These are phyloP conservation scores for Septoria petroselini DNA, from an alignment of 2,329 filamentous ascomycete genomes.

Conservation along the genomic window DNA sequence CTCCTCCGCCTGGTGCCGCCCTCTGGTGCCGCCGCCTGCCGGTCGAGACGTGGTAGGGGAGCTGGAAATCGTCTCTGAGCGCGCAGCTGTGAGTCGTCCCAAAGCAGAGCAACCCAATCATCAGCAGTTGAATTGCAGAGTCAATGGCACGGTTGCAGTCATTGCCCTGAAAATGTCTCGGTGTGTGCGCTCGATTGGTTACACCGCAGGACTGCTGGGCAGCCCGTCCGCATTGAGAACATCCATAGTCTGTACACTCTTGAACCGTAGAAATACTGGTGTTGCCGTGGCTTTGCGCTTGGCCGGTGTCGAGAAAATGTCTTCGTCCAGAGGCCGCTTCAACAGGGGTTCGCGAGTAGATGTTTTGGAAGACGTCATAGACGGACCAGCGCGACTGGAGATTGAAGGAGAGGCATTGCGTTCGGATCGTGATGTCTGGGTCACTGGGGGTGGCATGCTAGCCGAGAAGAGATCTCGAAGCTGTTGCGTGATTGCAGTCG, in stretches of 20 bases:
- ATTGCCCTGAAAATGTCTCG: no score
- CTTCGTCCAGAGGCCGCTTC: slow-evolving; percentile 11
- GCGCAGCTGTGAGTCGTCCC: no score
- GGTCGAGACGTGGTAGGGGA: no score
- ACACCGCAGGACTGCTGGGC: slow-evolving; percentile 26
- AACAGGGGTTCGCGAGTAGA: not conserved
- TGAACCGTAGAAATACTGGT: slow-evolving; percentile 17
- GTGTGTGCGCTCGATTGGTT: no score
- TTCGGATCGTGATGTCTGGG: slow-evolving; percentile 20
- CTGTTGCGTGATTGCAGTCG: slow-evolving; percentile 11
- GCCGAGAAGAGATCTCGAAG: slow-evolving; percentile 13
- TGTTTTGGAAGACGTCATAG: slow-evolving; percentile 16
- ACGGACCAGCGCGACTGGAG: slow-evolving; percentile 21
- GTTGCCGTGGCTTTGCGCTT: slow-evolving; percentile 16
- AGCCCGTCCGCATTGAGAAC: slow-evolving; percentile 28
- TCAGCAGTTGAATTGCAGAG: no score
- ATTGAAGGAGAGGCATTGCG: slow-evolving; percentile 9
- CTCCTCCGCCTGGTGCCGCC: no score
- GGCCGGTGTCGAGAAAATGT: slow-evolving; percentile 17
- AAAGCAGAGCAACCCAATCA: no score
- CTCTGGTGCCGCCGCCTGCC: no score
- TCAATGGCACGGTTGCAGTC: no score
- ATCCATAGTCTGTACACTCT: slow-evolving; percentile 23
- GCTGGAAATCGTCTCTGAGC: no score
- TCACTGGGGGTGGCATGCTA: slow-evolving; percentile 29